Conservation (phyloP, 129 eudicot species). For the Rutidosis leptorrhynchoides region DNA sequence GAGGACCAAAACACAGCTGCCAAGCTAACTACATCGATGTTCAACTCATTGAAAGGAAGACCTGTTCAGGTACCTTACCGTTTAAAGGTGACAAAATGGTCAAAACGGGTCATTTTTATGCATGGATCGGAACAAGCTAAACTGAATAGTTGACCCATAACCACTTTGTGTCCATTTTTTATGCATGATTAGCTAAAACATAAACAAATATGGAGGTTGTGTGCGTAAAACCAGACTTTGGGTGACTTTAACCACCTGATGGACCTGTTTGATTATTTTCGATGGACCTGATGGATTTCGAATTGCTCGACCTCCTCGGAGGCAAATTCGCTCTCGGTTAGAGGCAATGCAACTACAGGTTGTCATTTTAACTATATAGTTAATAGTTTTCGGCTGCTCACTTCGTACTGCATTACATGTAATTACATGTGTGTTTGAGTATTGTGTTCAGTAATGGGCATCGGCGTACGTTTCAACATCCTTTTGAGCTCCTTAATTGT, state of each 20-base stretch:
- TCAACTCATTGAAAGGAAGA: conserved; percentile 81
- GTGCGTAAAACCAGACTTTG: not conserved
- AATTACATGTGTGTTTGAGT: too few relatives aligned
- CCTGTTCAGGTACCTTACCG: conserved; percentile 64
- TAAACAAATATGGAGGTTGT: not conserved
- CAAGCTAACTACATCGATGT: conserved; percentile 71
- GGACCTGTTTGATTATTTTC: not conserved
- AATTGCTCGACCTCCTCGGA: too few relatives aligned
- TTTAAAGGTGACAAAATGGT: conserved; percentile 1
- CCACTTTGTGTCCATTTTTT: not conserved
- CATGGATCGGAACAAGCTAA: too few relatives aligned
- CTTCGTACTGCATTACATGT: too few relatives aligned
- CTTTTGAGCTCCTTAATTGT: too few relatives aligned
- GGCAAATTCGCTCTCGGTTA: too few relatives aligned
- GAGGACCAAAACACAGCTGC: conserved; percentile 79
- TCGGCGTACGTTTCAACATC: too few relatives aligned
- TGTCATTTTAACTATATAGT: too few relatives aligned
- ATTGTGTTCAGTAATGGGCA: too few relatives aligned
- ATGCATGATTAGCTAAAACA: conserved; percentile 10
- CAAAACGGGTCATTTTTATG: not conserved
- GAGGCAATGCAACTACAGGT: too few relatives aligned
- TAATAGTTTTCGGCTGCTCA: too few relatives aligned
- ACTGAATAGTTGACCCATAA: not conserved
- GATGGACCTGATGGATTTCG: too few relatives aligned
- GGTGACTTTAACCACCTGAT: not conserved